Percentiles rank a stretch among this genome's conserved stretches.
phyloP scores from a whole-genome alignment of 148 eudicot species.

The Vaccinium corymbosum region DNA sequence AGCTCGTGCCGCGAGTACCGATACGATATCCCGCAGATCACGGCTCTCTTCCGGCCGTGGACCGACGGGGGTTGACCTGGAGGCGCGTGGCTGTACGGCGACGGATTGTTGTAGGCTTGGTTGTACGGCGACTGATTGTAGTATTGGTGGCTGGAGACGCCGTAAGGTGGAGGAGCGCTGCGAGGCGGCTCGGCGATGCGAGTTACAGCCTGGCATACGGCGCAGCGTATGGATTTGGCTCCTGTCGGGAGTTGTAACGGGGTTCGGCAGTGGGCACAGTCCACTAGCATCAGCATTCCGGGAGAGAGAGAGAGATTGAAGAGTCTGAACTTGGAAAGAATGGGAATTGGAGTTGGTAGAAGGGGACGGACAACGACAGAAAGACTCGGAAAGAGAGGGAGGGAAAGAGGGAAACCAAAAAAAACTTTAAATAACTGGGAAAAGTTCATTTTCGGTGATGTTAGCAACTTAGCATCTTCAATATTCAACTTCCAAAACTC shows the following conservation, averaged over 20 bases:
- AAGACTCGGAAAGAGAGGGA: not conserved
- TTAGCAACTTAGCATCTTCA: too few species aligned
- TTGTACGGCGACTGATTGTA: constrained; percentile 25
- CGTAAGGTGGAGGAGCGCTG: not conserved
- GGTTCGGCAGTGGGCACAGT: constrained; percentile 38
- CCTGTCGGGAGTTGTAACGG: constrained; percentile 31
- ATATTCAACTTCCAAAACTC: too few species aligned
- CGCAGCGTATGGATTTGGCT: constrained; percentile 35
- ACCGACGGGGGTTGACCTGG: constrained; percentile 28
- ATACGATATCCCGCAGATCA: constrained; percentile 34
- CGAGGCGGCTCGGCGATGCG: constrained; percentile 24
- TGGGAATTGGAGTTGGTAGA: not conserved
- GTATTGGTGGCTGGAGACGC: constrained; percentile 9
- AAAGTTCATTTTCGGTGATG: too few species aligned
- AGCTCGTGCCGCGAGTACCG: constrained; percentile 22
- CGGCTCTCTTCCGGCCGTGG: constrained; percentile 29
- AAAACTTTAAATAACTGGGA: too few species aligned
- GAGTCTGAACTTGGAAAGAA: not conserved
- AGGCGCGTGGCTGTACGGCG: constrained; percentile 27
- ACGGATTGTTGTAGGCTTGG: constrained; percentile 12
- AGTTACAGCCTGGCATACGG: constrained; percentile 34
- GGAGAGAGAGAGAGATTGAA: not conserved
- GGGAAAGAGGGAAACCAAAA: not conserved
- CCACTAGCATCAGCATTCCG: constrained; percentile 29
- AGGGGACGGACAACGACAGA: not conserved